phyloP scores from a whole-genome alignment of 495 filamentous ascomycete species.

The Penicillium ochrochloron region DNA sequence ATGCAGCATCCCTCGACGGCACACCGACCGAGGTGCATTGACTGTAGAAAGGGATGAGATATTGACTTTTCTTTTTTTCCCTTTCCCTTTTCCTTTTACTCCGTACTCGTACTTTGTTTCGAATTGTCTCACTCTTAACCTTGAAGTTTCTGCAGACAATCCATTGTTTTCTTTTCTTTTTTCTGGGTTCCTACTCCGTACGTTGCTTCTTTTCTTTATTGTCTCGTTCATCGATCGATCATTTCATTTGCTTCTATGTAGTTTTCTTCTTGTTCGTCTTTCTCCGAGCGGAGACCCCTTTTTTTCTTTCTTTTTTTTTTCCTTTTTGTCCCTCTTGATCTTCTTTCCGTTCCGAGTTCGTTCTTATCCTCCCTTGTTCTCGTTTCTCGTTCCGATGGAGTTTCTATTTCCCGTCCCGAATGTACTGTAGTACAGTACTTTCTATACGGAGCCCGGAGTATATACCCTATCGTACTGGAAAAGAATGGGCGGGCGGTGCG shows the following conservation, averaged over 20 bases:
- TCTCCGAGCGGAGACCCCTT: neutral
- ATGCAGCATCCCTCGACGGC: slow-evolving; percentile 17
- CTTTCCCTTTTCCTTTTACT: neutral
- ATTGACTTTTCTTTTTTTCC: neutral
- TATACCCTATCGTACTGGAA: neutral
- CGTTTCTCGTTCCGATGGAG: neutral
- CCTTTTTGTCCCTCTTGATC: too few relatives aligned
- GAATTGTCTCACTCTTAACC: neutral
- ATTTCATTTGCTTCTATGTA: slow-evolving; percentile 4
- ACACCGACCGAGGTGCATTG: slow-evolving; percentile 19
- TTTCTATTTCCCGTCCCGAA: neutral
- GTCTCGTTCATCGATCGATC: neutral
- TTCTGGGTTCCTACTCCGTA: neutral
- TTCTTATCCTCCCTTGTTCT: neutral
- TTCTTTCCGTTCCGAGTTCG: too few relatives aligned
- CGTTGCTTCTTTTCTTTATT: neutral
- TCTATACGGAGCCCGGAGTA: neutral
- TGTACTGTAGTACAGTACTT: neutral
- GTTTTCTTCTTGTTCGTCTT: neutral
- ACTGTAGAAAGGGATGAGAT: slow-evolving; percentile 26
- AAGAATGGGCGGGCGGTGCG: neutral
- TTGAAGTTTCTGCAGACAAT: neutral
- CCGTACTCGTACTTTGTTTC: slow-evolving; percentile 13
- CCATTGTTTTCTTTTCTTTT: slow-evolving; percentile 10
- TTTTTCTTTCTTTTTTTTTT: slow-evolving; percentile 9